Conservation (phyloP, 1,284 basidiomycete species). For the Fomitopsis schrenkii region DNA sequence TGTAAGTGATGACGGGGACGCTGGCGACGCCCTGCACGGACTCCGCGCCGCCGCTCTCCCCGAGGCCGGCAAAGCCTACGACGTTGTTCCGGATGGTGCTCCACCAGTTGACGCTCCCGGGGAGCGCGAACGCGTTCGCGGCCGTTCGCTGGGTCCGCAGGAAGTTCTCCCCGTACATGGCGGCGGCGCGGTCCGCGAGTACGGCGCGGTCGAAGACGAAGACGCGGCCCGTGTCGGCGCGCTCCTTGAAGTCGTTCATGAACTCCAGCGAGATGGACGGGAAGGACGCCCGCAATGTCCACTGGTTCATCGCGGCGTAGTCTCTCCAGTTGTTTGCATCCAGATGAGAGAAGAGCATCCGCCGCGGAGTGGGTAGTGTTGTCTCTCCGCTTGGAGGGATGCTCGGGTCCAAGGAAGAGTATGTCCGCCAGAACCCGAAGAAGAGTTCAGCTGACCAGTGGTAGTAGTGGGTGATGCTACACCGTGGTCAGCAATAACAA, state of each 20-base stretch:
- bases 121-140: constrained; percentile 67
- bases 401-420: constrained; percentile 71
- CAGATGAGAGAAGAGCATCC: constrained; percentile 71
- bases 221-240: constrained; percentile 60
- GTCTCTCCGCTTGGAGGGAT: constrained; percentile 65
- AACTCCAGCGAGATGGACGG: constrained; percentile 76
- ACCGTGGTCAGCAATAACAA: constrained; percentile 2
- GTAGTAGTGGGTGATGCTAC: constrained; percentile 75
- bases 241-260: constrained; percentile 76
- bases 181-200: constrained; percentile 78
- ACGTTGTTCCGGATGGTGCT: constrained; percentile 69
- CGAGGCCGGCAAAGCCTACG: constrained; percentile 63
- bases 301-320: constrained; percentile 81
- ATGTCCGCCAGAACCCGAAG: constrained; percentile 86
- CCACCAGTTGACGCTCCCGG: constrained; percentile 81
- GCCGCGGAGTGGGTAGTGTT: constrained; percentile 65
- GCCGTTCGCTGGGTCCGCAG: constrained; percentile 71
- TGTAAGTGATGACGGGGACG: constrained; percentile 77
- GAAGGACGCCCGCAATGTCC: constrained; percentile 71
- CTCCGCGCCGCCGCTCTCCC: constrained; percentile 25
- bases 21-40: constrained; percentile 25
- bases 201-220: constrained; percentile 83
- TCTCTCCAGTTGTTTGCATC: constrained; percentile 81
- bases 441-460: constrained; percentile 87
- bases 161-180: constrained; percentile 69